phyloP scores from a whole-genome alignment of 306 rosid species.

The Carpinus viminea region DNA sequence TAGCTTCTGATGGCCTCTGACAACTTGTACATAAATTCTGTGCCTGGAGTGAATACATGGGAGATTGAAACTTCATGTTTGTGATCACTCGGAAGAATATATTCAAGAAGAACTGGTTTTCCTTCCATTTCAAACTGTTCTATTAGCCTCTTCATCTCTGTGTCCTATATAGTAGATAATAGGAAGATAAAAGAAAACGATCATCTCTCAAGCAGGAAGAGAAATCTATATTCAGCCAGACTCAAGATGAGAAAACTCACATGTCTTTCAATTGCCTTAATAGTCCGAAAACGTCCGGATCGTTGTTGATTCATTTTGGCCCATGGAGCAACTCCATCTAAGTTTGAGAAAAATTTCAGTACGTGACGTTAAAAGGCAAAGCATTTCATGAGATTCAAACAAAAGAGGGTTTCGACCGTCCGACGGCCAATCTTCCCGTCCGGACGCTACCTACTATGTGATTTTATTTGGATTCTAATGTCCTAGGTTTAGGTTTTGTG shows the following conservation, averaged over 20 bases:
- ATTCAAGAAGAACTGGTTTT: slow-evolving; percentile 19
- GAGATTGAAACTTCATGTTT: slow-evolving; percentile 31
- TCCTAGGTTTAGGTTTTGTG: no score
- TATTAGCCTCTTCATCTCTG: slow-evolving; percentile 36
- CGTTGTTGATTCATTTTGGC: slow-evolving; percentile 71
- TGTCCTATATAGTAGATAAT: slow-evolving; percentile 30
- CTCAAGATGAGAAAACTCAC: slow-evolving; percentile 20
- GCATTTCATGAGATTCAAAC: neutral
- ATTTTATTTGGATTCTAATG: no score
- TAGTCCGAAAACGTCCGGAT: slow-evolving; percentile 36
- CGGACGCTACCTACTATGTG: no score
- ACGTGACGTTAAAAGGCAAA: neutral
- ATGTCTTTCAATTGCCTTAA: slow-evolving; percentile 25
- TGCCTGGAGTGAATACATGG: slow-evolving; percentile 58
- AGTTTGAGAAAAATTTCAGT: neutral
- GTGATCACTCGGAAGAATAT: slow-evolving; percentile 15
- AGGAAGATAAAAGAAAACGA: neutral
- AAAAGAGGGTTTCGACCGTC: no score
- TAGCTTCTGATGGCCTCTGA: slow-evolving; percentile 47
- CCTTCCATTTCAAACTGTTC: slow-evolving; percentile 50
- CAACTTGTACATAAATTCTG: slow-evolving; percentile 51
- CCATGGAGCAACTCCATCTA: slow-evolving; percentile 73
- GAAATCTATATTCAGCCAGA: neutral
- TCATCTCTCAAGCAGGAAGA: no score
- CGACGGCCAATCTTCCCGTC: no score